phyloP scores from a whole-genome alignment of 352 stramenopile genomes.

The Globisporangium solare region DNA sequence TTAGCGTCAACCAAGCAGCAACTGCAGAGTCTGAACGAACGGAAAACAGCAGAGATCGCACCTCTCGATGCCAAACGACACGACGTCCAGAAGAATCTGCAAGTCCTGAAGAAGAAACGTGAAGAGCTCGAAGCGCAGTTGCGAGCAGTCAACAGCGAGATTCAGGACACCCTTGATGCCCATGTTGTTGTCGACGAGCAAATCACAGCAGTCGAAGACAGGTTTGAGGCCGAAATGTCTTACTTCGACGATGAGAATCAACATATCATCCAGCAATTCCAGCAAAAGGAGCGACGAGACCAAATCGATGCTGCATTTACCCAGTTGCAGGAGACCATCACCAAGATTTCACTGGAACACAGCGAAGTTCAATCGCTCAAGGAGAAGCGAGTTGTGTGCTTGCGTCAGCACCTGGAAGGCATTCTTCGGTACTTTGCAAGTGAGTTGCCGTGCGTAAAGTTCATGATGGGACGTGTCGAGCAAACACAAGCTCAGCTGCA shows the following conservation, averaged over 20 bases:
- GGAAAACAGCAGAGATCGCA: conserved; percentile 29
- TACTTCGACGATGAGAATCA: conserved; percentile 48
- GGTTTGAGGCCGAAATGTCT: conserved; percentile 37
- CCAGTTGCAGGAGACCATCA: conserved; percentile 31
- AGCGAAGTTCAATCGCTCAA: conserved; percentile 37
- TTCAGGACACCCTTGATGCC: conserved; percentile 31
- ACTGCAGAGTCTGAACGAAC: conserved; percentile 32
- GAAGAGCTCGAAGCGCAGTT: conserved; percentile 58
- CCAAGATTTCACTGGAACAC: conserved; percentile 26
- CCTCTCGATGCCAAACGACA: conserved; percentile 29
- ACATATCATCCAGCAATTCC: conserved; percentile 32
- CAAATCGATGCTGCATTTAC: conserved; percentile 34
- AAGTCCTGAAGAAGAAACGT: conserved; percentile 33
- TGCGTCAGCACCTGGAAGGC: conserved; percentile 62
- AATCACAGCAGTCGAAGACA: conserved; percentile 39
- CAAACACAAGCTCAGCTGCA: conserved; percentile 37
- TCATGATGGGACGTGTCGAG: conserved; percentile 63
- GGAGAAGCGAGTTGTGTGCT: conserved; percentile 41
- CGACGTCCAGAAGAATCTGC: conserved; percentile 13
- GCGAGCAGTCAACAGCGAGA: conserved; percentile 36
- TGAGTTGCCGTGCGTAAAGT: conserved; percentile 73
- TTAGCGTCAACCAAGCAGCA: conserved; percentile 33
- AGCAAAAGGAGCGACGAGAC: conserved; percentile 28
- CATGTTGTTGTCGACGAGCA: conserved; percentile 41
- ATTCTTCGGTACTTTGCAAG: conserved; percentile 70